Conservation (phyloP, 179 eudicot genomes). For the Dionaea muscipula region DNA sequence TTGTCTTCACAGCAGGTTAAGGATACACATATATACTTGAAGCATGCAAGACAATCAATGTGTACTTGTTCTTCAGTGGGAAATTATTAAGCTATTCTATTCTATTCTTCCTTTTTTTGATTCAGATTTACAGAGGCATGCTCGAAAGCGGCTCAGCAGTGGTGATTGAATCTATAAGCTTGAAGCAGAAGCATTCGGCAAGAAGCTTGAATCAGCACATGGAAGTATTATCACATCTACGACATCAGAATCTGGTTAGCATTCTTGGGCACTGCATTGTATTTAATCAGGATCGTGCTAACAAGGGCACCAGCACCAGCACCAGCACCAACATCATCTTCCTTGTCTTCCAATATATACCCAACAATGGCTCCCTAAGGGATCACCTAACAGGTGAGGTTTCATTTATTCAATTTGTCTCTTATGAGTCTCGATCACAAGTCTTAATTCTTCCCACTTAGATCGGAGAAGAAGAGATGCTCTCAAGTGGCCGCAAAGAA, state of each 20-base stretch:
- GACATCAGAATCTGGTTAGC: constrained; percentile 70
- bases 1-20: no score
- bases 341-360: constrained; percentile 55
- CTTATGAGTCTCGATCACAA: background rate
- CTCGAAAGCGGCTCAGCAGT: constrained; percentile 59
- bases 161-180: constrained; percentile 48
- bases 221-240: constrained; percentile 57
- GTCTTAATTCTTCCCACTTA: constrained; percentile 8
- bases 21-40: no score
- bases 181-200: constrained; percentile 59
- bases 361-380: constrained; percentile 61
- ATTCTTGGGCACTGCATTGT: constrained; percentile 77
- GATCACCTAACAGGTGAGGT: constrained; percentile 80
- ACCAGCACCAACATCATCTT: constrained; percentile 37
- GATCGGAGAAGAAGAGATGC: constrained; percentile 63
- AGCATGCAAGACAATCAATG: no score
- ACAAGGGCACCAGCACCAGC: constrained; percentile 34
- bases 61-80: background rate
- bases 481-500: constrained; percentile 95
- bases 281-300: constrained; percentile 43
- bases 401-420: no score
- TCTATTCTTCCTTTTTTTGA: background rate
- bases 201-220: constrained; percentile 60
- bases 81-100: background rate
- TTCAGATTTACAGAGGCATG: constrained; percentile 63